Percentiles rank a stretch among this genome's conserved stretches.
phyloP scores from a whole-genome alignment of 2,329 filamentous ascomycete species.

The Hymenoscyphus fraxineus region DNA sequence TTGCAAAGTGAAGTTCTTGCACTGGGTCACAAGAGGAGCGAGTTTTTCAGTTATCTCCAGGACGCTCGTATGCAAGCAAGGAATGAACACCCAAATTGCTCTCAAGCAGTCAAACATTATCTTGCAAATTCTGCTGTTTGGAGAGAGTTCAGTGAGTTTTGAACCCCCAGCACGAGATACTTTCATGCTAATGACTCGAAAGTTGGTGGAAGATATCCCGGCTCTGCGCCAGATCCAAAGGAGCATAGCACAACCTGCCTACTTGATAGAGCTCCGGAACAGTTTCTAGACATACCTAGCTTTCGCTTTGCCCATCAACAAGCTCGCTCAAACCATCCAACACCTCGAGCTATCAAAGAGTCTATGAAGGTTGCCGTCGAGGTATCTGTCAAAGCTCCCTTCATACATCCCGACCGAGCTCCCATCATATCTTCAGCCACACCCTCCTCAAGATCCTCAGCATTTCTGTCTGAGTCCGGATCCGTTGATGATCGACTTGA shows the following conservation, averaged over 20 bases:
- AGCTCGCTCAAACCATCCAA: background rate
- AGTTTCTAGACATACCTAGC: background rate
- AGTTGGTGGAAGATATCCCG: background rate
- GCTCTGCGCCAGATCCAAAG: background rate
- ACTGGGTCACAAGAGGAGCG: background rate
- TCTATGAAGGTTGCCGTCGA: background rate
- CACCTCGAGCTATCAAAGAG: background rate
- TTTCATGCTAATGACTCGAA: background rate
- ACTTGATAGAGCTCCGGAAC: background rate
- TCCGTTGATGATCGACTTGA: background rate
- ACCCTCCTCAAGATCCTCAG: background rate
- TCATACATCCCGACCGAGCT: background rate
- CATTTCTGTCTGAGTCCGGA: too few relatives aligned
- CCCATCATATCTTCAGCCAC: background rate
- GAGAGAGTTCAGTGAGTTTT: background rate
- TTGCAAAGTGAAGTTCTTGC: background rate
- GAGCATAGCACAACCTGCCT: background rate
- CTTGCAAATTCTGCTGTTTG: background rate
- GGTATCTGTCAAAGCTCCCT: background rate
- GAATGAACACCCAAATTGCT: background rate
- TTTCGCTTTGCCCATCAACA: background rate
- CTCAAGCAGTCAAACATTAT: background rate
- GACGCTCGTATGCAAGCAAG: background rate
- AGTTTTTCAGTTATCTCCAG: background rate
- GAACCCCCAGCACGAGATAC: too few relatives aligned